These are phyloP conservation scores for Penicillium sp. DNA, from an alignment of 2,329 filamentous ascomycete species.

Conservation along the genomic window DNA sequence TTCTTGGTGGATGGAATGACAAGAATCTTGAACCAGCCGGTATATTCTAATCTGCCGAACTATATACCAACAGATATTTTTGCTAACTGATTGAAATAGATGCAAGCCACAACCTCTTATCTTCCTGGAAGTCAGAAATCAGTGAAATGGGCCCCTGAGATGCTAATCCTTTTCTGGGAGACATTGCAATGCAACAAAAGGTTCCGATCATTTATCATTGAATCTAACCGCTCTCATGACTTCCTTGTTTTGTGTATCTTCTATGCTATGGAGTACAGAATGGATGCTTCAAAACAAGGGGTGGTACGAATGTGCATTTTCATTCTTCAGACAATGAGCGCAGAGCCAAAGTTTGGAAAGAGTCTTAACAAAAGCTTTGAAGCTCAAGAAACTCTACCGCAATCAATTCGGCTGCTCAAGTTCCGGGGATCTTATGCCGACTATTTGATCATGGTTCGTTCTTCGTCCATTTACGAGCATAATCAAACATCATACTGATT, in stretches of 20 bases:
- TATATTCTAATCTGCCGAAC: slow-evolving; percentile 29
- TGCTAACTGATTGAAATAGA: slow-evolving; percentile 38
- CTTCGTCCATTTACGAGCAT: neutral
- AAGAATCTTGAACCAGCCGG: slow-evolving; percentile 83
- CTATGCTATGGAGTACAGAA: slow-evolving; percentile 86
- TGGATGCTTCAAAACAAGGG: slow-evolving; percentile 83
- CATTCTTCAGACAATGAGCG: slow-evolving; percentile 88
- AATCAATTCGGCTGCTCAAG: slow-evolving; percentile 74
- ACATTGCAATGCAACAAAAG: slow-evolving; percentile 95
- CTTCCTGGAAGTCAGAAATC: slow-evolving; percentile 79
- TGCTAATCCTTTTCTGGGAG: slow-evolving; percentile 98
- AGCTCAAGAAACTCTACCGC: slow-evolving; percentile 81
- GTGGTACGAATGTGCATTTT: slow-evolving; percentile 98
- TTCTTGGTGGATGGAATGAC: slow-evolving; percentile 96
- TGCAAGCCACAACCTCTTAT: slow-evolving; percentile 85
- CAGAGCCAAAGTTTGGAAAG: slow-evolving; percentile 84
- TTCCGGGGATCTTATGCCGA: slow-evolving; percentile 92
- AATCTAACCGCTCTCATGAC: slow-evolving; percentile 89
- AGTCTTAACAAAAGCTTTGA: slow-evolving; percentile 88
- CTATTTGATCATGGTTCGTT: slow-evolving; percentile 75
- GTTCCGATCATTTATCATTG: slow-evolving; percentile 94
- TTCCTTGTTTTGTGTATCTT: slow-evolving; percentile 88
- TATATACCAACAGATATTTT: slow-evolving; percentile 4
- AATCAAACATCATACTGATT: slow-evolving; percentile 28
- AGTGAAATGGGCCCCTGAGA: slow-evolving; percentile 86